Conservation (phyloP, 257 asterid genomes). For the Solanum clarkiae region DNA sequence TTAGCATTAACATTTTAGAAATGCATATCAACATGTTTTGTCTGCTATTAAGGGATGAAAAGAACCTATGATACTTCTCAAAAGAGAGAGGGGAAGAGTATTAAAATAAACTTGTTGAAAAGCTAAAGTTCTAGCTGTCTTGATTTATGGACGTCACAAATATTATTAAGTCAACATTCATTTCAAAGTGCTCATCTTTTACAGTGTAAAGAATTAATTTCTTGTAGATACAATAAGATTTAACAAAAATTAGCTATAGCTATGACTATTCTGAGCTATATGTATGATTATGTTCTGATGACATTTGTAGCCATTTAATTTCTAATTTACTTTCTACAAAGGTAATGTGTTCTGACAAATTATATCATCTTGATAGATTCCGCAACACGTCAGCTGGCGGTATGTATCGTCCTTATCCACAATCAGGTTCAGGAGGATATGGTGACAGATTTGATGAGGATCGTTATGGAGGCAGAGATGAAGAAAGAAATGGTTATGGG, state of each 20-base stretch:
- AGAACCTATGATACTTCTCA: background rate
- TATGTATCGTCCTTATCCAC: constrained; percentile 71
- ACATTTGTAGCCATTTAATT: background rate
- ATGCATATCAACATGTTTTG: background rate
- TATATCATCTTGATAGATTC: constrained; percentile 33
- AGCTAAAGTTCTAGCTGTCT: background rate
- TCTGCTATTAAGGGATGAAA: background rate
- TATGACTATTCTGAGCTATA: background rate
- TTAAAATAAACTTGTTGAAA: background rate
- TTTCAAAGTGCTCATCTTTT: background rate
- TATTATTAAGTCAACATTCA: background rate
- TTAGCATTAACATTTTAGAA: background rate
- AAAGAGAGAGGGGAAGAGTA: background rate
- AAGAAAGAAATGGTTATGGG: constrained; percentile 19
- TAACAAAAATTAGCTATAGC: background rate
- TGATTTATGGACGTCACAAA: background rate
- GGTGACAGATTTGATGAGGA: constrained; percentile 77
- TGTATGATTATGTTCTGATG: background rate
- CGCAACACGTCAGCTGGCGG: constrained; percentile 57
- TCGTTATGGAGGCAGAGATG: constrained; percentile 74
- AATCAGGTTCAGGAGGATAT: constrained; percentile 45
- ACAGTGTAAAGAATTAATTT: background rate
- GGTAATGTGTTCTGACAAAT: background rate
- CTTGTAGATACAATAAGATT: background rate
- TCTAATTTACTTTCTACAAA: background rate